These are phyloP conservation scores for Candida adriatica DNA, from an alignment of 805 yeast species.

Conservation along the genomic window DNA sequence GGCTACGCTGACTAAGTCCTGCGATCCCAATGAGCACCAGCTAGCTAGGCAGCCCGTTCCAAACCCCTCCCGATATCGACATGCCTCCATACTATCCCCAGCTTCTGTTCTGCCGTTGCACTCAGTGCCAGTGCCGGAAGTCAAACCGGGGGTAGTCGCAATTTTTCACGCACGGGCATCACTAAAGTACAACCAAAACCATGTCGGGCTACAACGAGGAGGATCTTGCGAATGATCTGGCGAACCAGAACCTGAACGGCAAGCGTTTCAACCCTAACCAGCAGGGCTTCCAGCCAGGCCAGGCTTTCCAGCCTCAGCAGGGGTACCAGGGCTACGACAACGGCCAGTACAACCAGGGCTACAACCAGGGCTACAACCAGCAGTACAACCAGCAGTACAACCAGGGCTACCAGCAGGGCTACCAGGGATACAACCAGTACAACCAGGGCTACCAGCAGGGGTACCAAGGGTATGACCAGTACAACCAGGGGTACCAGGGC, in stretches of 20 bases:
- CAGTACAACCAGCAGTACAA: conserved; percentile 13
- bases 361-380: conserved; percentile 11
- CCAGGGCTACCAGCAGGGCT: conserved; percentile 4
- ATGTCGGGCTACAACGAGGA: conserved; percentile 25
- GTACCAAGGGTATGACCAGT: conserved; percentile 8
- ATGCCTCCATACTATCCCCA: too few species aligned
- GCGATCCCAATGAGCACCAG: too few species aligned
- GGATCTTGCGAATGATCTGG: conserved; percentile 26
- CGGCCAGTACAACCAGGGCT: conserved; percentile 15
- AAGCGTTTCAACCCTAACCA: conserved; percentile 40
- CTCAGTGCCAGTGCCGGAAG: too few species aligned
- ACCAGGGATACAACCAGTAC: conserved; percentile 4
- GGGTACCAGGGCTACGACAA: conserved; percentile 8
- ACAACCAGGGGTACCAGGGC: conserved; percentile 21
- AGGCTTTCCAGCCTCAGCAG: conserved; percentile 21
- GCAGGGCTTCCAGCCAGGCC: conserved; percentile 33
- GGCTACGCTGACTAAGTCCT: too few species aligned
- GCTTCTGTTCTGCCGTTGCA: too few species aligned
- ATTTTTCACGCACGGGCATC: too few species aligned
- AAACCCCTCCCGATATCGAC: too few species aligned
- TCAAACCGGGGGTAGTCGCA: too few species aligned
- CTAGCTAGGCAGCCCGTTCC: too few species aligned
- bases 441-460: conserved; percentile 1
- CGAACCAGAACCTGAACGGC: conserved; percentile 21
- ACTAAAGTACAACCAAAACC: too few species aligned